Percentiles rank a stretch among this genome's conserved stretches.
phyloP scores from a whole-genome alignment of 1,284 basidiomycete species.

The Austropuccinia psidii region DNA sequence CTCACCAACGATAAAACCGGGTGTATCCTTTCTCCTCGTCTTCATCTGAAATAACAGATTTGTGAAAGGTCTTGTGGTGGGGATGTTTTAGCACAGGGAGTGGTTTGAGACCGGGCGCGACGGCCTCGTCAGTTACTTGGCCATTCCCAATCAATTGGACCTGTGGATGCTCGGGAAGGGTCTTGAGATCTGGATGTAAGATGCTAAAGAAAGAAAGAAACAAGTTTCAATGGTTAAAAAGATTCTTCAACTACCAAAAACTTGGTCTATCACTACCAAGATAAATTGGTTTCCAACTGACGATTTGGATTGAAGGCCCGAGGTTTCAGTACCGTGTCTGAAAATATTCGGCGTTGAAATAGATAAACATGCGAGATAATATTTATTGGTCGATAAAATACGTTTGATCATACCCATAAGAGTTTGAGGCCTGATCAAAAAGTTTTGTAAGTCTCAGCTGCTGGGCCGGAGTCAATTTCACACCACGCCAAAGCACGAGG shows the following conservation, averaged over 20 bases:
- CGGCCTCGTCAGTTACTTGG: constrained; percentile 10
- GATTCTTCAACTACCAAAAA: neutral
- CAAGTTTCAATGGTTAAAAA: neutral
- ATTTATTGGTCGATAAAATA: neutral
- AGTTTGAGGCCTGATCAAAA: constrained; percentile 38
- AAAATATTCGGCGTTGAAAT: constrained; percentile 38
- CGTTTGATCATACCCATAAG: neutral
- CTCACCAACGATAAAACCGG: constrained; percentile 73
- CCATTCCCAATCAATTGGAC: constrained; percentile 49
- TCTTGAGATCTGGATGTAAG: constrained; percentile 48
- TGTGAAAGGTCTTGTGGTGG: constrained; percentile 81
- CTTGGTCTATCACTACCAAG: constrained; percentile 36
- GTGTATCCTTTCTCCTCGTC: constrained; percentile 69
- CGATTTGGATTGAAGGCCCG: constrained; percentile 26
- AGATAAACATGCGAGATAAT: neutral
- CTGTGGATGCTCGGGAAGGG: constrained; percentile 45
- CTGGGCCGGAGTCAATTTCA: constrained; percentile 41
- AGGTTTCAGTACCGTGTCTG: constrained; percentile 43
- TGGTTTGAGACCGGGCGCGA: constrained; percentile 22
- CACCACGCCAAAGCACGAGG: constrained; percentile 44
- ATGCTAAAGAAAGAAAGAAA: constrained; percentile 37
- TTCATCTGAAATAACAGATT: constrained; percentile 64
- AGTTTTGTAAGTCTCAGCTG: constrained; percentile 43
- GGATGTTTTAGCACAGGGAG: constrained; percentile 60
- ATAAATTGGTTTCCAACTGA: neutral